A percentile compares a stretch with the other conserved stretches of the same genome.
Evolutionary conservation across 148 eudicot species (phyloP).

Genomic region (Tetragonia tetragonoides): DNA sequence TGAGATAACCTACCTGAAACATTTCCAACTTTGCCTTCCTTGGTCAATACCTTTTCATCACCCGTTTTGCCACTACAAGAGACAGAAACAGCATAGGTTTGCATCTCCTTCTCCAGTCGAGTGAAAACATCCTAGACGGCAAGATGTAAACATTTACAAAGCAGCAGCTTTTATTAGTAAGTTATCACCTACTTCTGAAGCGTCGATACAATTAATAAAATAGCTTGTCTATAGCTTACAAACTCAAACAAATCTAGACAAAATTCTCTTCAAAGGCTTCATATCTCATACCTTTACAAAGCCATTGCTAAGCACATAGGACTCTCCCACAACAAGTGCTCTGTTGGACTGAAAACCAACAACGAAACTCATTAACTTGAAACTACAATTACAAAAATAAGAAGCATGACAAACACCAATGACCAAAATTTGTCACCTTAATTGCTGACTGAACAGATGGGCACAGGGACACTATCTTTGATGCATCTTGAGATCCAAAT

Average conservation of each 20-base stretch:
- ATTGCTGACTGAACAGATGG: conserved; percentile 73
- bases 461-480: conserved; percentile 70
- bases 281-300: conserved; percentile 70
- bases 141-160: conserved; percentile 1
- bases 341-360: conserved; percentile 59
- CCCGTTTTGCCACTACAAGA: conserved; percentile 30
- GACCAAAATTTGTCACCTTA: conserved; percentile 48
- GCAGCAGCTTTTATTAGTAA: conserved; percentile 1
- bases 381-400: not conserved
- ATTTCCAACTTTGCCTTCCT: conserved; percentile 49
- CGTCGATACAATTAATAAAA: not conserved
- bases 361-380: conserved; percentile 16
- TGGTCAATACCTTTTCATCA: conserved; percentile 33
- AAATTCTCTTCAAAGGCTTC: not conserved
- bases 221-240: not conserved
- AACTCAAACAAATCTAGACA: not conserved
- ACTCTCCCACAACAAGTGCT: conserved; percentile 80
- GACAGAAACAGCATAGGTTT: conserved; percentile 41
- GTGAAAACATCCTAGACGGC: conserved; percentile 58
- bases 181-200: not conserved
- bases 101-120: conserved; percentile 77
- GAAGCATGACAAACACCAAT: not conserved
- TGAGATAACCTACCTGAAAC: conserved; percentile 47
- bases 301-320: conserved; percentile 71
- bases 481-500: conserved; percentile 83